phyloP scores from a whole-genome alignment of 2,329 filamentous ascomycete genomes.

The Coniella lustricola region DNA sequence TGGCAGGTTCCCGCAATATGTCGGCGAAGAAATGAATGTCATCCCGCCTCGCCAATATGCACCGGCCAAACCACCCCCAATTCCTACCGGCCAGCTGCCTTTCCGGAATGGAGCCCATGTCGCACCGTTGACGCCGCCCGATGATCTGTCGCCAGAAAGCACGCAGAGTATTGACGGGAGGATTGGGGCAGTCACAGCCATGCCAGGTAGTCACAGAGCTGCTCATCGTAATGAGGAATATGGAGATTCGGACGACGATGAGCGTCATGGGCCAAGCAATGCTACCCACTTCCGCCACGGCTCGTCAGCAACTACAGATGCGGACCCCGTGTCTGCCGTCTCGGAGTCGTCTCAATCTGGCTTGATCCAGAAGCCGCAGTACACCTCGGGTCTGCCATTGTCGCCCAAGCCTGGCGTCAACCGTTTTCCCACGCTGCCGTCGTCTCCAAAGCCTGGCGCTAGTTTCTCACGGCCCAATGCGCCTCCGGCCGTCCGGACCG shows the following conservation, averaged over 20 bases:
- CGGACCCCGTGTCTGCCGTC: conserved; percentile 44
- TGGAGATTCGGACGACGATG: conserved; percentile 10
- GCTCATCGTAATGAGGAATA: conserved; percentile 9
- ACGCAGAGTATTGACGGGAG: conserved; percentile 51
- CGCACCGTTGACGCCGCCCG: conserved; percentile 37
- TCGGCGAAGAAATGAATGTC: conserved; percentile 49
- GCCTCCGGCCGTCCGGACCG: conserved; percentile 50
- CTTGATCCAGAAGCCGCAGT: conserved; percentile 28
- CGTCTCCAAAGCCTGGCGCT: conserved; percentile 41
- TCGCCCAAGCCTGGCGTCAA: conserved; percentile 41
- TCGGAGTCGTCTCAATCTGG: conserved; percentile 45
- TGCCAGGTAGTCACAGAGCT: conserved; percentile 14
- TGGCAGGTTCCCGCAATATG: conserved; percentile 48
- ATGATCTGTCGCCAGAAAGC: conserved; percentile 39
- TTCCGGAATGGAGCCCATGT: conserved; percentile 24
- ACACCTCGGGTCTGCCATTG: conserved; percentile 35
- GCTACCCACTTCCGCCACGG: conserved; percentile 28
- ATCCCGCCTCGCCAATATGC: conserved; percentile 54
- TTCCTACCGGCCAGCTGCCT: conserved; percentile 41
- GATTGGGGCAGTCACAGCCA: conserved; percentile 29
- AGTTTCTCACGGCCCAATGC: conserved; percentile 43
- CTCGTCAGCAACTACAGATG: conserved; percentile 34
- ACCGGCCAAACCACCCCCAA: conserved; percentile 49
- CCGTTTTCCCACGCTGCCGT: conserved; percentile 35
- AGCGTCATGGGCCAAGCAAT: background rate